phyloP scores from a whole-genome alignment of 2,329 filamentous ascomycete genomes.

The Colletotrichum acutatum region DNA sequence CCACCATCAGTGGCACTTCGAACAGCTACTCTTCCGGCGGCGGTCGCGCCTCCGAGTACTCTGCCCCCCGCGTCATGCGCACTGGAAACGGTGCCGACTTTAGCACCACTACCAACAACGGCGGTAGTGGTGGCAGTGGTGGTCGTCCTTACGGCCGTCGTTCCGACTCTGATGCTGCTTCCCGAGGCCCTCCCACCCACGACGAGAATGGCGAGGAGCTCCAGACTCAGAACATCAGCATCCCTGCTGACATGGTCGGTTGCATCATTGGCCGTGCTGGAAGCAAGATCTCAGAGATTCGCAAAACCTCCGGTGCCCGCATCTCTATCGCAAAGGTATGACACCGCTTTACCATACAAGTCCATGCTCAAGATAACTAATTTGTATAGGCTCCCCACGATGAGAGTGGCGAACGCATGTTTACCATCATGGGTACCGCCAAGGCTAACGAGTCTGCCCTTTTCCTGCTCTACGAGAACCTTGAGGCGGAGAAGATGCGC shows the following conservation, averaged over 20 bases:
- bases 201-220: slow-evolving; percentile 98
- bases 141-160: slow-evolving; percentile 79
- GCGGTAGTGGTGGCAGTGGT: slow-evolving; percentile 46
- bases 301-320: slow-evolving; percentile 93
- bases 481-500: slow-evolving; percentile 99
- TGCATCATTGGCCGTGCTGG: slow-evolving; percentile 97
- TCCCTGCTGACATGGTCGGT: slow-evolving; percentile 99
- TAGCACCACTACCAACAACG: slow-evolving; percentile 51
- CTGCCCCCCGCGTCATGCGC: slow-evolving; percentile 82
- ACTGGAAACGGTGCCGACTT: slow-evolving; percentile 98
- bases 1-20: slow-evolving; percentile 41
- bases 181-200: slow-evolving; percentile 85
- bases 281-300: slow-evolving; percentile 98
- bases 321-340: slow-evolving; percentile 94
- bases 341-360: neutral
- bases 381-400: slow-evolving; percentile 81
- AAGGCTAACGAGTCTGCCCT: slow-evolving; percentile 95
- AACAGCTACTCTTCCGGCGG: slow-evolving; percentile 47
- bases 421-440: slow-evolving; percentile 97
- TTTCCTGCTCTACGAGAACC: slow-evolving; percentile 97
- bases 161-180: slow-evolving; percentile 83
- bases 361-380: slow-evolving; percentile 35
- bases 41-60: slow-evolving; percentile 65
- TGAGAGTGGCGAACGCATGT: slow-evolving; percentile 98
- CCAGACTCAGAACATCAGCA: slow-evolving; percentile 99